Evolutionary conservation across 768 basidiomycete species (phyloP).

Genomic region (Suillus tomentosus): DNA sequence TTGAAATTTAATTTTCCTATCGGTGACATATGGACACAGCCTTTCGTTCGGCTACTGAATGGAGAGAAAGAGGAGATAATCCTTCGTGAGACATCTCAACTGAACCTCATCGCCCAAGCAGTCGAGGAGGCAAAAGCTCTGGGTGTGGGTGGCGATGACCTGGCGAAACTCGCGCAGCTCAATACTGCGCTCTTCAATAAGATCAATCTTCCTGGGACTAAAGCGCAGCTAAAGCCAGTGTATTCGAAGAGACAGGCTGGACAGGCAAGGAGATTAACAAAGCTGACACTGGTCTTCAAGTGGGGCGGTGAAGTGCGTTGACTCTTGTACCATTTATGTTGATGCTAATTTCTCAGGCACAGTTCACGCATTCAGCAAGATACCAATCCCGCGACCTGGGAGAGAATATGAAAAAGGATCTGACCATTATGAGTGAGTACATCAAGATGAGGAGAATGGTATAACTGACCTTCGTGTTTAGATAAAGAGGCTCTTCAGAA

Average conservation of each 20-base stretch:
- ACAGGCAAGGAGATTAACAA: conserved; percentile 72
- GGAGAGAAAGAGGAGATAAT: conserved; percentile 97
- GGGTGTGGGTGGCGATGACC: conserved; percentile 83
- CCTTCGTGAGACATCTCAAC: conserved; percentile 85
- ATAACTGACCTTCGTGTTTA: conserved; percentile 34
- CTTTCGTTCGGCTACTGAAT: conserved; percentile 88
- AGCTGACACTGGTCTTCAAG: conserved; percentile 95
- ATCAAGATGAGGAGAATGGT: background rate
- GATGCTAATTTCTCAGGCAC: conserved; percentile 4
- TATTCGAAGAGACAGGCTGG: conserved; percentile 82
- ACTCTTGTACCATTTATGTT: background rate
- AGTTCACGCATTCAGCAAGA: conserved; percentile 95
- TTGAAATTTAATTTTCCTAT: conserved; percentile 90
- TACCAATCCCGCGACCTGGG: conserved; percentile 97
- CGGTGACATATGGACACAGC: conserved; percentile 87
- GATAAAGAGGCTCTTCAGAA: conserved; percentile 93
- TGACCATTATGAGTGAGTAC: conserved; percentile 95
- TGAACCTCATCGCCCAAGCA: conserved; percentile 79
- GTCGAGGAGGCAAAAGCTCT: conserved; percentile 84
- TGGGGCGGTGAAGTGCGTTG: conserved; percentile 89
- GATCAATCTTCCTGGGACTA: conserved; percentile 94
- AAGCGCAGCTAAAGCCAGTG: conserved; percentile 94
- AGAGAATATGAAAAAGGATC: conserved; percentile 92
- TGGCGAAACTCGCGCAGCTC: conserved; percentile 81
- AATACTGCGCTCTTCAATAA: conserved; percentile 92